Conservation (phyloP, 1,139 yeast species). For the Debaryomycetaceae sp. region DNA sequence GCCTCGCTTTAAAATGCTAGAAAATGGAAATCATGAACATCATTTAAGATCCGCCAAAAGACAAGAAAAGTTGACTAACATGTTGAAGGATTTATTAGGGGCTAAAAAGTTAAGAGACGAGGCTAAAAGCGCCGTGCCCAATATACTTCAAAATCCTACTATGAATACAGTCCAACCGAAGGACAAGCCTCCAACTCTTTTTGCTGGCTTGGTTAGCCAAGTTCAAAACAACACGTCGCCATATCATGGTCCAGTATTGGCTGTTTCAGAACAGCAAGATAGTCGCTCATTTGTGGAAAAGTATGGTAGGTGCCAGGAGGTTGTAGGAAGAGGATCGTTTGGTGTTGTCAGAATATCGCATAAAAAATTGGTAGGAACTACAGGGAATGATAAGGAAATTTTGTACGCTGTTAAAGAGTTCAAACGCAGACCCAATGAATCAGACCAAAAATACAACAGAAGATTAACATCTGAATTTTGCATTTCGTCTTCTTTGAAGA, state of each 20-base stretch:
- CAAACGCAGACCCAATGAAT: constrained; percentile 38
- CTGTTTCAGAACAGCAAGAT: constrained; percentile 20
- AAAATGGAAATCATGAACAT: constrained; percentile 77
- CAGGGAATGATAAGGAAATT: constrained; percentile 23
- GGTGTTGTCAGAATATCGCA: constrained; percentile 49
- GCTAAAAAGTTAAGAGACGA: constrained; percentile 78
- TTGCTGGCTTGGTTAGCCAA: constrained; percentile 77
- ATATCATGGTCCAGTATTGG: constrained; percentile 16
- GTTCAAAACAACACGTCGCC: constrained; percentile 42
- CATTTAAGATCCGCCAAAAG: constrained; percentile 72
- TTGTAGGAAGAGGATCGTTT: constrained; percentile 46
- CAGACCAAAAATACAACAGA: constrained; percentile 43
- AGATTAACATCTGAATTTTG: constrained; percentile 47
- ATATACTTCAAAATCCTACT: constrained; percentile 26
- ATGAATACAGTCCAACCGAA: constrained; percentile 6
- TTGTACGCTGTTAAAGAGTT: constrained; percentile 50
- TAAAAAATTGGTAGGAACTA: constrained; percentile 23
- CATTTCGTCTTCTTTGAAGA: constrained; percentile 46
- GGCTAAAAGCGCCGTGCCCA: constrained; percentile 85
- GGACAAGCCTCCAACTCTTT: constrained; percentile 65
- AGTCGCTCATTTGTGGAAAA: constrained; percentile 46
- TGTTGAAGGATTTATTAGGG: constrained; percentile 83
- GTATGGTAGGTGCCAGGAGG: constrained; percentile 50
- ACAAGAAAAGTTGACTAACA: constrained; percentile 81
- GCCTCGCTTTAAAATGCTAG: constrained; percentile 53